Evolutionary conservation across 768 basidiomycete genomes (phyloP).

Genomic region (Cantharellus anzutake): DNA sequence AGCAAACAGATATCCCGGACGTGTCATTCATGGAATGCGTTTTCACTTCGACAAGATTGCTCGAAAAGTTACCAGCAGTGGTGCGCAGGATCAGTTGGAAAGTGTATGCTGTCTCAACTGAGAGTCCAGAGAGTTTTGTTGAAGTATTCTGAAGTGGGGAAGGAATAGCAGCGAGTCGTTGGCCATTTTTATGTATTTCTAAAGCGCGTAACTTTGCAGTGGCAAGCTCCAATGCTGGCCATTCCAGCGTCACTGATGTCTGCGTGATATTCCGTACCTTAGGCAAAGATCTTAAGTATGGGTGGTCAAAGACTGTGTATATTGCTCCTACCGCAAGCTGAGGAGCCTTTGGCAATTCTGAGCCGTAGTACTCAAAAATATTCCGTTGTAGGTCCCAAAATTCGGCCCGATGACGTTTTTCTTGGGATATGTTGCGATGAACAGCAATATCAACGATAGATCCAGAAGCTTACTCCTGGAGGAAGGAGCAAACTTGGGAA

Average conservation of each 20-base stretch:
- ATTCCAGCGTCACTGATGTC: slow-evolving; percentile 92
- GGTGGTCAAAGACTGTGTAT: neutral
- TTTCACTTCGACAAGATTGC: slow-evolving; percentile 60
- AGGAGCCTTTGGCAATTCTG: slow-evolving; percentile 46
- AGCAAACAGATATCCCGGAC: slow-evolving; percentile 86
- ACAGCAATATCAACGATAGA: slow-evolving; percentile 97
- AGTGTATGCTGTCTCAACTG: slow-evolving; percentile 67
- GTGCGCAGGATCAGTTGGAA: slow-evolving; percentile 93
- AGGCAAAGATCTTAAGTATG: neutral
- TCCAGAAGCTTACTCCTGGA: slow-evolving; percentile 76
- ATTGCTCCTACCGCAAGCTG: slow-evolving; percentile 41
- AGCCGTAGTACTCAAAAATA: slow-evolving; percentile 64
- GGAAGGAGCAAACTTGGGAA: slow-evolving; percentile 93
- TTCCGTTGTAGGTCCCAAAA: slow-evolving; percentile 74
- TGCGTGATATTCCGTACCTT: slow-evolving; percentile 88
- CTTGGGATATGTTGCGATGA: slow-evolving; percentile 68
- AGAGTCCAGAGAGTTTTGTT: slow-evolving; percentile 68
- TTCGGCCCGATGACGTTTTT: slow-evolving; percentile 57
- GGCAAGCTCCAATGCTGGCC: slow-evolving; percentile 72
- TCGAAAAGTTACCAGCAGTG: slow-evolving; percentile 76
- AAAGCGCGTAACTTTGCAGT: slow-evolving; percentile 72
- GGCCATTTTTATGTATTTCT: slow-evolving; percentile 83
- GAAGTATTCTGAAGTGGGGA: slow-evolving; percentile 69
- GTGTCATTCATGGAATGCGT: slow-evolving; percentile 95
- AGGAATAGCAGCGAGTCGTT: slow-evolving; percentile 73